A percentile compares a stretch with the other conserved stretches of the same genome.
phyloP scores from a whole-genome alignment of 1,139 yeast species.

The Taphrina pruni region DNA sequence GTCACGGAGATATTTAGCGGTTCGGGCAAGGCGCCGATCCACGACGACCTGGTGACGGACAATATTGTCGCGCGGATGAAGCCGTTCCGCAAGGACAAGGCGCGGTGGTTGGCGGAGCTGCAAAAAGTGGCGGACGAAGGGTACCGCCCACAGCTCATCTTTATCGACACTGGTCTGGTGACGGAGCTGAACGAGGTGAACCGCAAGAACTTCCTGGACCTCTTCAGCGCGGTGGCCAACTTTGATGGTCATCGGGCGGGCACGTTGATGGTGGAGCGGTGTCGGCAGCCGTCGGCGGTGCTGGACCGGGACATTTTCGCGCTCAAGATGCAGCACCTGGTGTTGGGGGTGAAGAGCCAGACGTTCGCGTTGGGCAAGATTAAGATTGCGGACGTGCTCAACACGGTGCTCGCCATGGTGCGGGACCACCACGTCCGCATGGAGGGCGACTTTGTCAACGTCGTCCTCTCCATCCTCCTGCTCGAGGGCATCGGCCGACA shows the following conservation, averaged over 20 bases:
- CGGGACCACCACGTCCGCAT: constrained; percentile 91
- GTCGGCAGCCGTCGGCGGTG: constrained; percentile 92
- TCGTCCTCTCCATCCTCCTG: constrained; percentile 84
- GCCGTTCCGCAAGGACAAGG: constrained; percentile 47
- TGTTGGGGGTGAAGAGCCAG: constrained; percentile 76
- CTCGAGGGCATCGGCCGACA: constrained; percentile 95
- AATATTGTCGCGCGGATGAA: constrained; percentile 45
- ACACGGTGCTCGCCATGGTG: constrained; percentile 87
- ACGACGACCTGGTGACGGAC: constrained; percentile 47
- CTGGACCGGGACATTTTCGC: constrained; percentile 84
- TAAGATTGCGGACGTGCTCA: constrained; percentile 87
- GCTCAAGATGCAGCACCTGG: constrained; percentile 80
- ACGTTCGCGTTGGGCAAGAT: constrained; percentile 93
- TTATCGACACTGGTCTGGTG: constrained; percentile 89
- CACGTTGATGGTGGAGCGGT: constrained; percentile 90
- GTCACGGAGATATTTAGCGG: constrained; percentile 41
- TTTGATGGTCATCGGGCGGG: constrained; percentile 97
- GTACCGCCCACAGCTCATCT: constrained; percentile 84
- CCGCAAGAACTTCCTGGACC: constrained; percentile 81
- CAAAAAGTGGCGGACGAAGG: constrained; percentile 62
- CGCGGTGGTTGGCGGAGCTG: constrained; percentile 62
- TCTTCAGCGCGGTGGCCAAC: constrained; percentile 84
- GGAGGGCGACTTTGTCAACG: constrained; percentile 97
- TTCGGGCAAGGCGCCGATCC: constrained; percentile 43
- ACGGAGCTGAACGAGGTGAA: constrained; percentile 82